Conservation (phyloP, 1,284 basidiomycete genomes). For the Apiotrichum domesticum region DNA sequence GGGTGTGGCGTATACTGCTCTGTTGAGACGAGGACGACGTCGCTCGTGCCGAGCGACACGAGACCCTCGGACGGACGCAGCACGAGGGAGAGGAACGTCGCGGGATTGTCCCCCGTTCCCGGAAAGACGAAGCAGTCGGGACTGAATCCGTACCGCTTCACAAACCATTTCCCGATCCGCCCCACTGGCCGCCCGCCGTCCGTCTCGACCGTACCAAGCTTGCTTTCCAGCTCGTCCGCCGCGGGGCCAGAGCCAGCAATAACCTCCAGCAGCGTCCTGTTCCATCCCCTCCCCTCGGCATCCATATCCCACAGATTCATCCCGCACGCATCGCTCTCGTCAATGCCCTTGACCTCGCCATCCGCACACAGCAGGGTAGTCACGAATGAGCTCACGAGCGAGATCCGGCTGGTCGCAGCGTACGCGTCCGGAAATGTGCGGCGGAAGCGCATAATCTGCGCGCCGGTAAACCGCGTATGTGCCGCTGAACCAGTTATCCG, state of each 20-base stretch:
- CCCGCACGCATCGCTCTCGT: constrained; percentile 68
- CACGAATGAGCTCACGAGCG: constrained; percentile 76
- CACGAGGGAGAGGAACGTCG: constrained; percentile 68
- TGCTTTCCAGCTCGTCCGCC: constrained; percentile 62
- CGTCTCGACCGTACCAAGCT: constrained; percentile 68
- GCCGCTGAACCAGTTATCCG: constrained; percentile 74
- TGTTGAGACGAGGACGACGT: constrained; percentile 73
- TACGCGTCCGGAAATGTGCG: constrained; percentile 59
- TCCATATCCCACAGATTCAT: constrained; percentile 76
- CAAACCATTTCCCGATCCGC: constrained; percentile 64
- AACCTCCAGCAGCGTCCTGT: constrained; percentile 56
- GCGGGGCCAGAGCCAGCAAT: constrained; percentile 41
- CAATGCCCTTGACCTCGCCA: constrained; percentile 46
- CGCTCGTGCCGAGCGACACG: constrained; percentile 84
- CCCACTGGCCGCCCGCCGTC: constrained; percentile 65
- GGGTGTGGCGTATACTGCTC: constrained; percentile 45
- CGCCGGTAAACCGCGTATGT: constrained; percentile 81
- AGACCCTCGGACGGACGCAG: constrained; percentile 63
- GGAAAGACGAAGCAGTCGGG: constrained; percentile 74
- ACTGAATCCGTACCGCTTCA: constrained; percentile 66
- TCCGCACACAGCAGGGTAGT: constrained; percentile 64
- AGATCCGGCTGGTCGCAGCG: constrained; percentile 61
- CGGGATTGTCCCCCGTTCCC: constrained; percentile 88
- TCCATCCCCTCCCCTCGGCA: constrained; percentile 63
- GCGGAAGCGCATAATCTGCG: constrained; percentile 72